Evolutionary conservation across 768 basidiomycete genomes (phyloP).

Genomic region (Lyophyllum atratum): DNA sequence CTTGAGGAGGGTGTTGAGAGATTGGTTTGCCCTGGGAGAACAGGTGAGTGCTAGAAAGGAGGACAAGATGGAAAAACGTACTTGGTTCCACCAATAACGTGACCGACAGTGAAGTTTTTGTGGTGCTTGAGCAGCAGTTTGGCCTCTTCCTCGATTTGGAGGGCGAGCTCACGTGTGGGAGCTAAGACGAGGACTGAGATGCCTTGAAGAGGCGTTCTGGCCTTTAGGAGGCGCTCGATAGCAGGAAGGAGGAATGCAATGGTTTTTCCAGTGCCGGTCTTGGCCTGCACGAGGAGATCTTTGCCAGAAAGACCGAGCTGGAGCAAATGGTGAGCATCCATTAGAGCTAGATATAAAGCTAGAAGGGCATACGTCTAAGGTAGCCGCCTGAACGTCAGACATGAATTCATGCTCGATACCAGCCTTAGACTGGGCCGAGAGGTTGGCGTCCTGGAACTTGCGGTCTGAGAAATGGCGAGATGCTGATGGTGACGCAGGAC

Average conservation of each 20-base stretch:
- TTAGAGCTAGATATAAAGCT: not conserved
- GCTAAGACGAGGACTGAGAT: constrained; percentile 69
- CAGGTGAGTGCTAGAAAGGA: not conserved
- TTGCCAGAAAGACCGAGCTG: constrained; percentile 42
- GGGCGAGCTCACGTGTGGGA: constrained; percentile 74
- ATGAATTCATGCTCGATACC: constrained; percentile 47
- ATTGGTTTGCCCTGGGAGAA: not conserved
- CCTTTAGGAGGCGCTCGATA: constrained; percentile 62
- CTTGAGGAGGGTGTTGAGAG: constrained; percentile 22
- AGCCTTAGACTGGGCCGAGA: constrained; percentile 41
- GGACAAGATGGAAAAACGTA: constrained; percentile 16
- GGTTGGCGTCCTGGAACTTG: constrained; percentile 34
- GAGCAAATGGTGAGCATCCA: constrained; percentile 2
- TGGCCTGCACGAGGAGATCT: constrained; percentile 53
- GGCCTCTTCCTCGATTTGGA: constrained; percentile 71
- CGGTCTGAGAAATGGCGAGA: constrained; percentile 29
- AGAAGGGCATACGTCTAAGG: constrained; percentile 33
- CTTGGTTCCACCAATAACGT: constrained; percentile 61
- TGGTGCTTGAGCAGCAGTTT: constrained; percentile 42
- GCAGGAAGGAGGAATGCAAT: constrained; percentile 71
- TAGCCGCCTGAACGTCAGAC: constrained; percentile 54
- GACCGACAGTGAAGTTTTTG: constrained; percentile 39
- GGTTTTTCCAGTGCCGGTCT: constrained; percentile 61
- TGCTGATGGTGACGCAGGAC: not conserved
- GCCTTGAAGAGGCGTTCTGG: constrained; percentile 15